Base-by-base conservation (phyloP, 2,329 filamentous ascomycete genomes). In the Rosellinia necatrix region DNA sequence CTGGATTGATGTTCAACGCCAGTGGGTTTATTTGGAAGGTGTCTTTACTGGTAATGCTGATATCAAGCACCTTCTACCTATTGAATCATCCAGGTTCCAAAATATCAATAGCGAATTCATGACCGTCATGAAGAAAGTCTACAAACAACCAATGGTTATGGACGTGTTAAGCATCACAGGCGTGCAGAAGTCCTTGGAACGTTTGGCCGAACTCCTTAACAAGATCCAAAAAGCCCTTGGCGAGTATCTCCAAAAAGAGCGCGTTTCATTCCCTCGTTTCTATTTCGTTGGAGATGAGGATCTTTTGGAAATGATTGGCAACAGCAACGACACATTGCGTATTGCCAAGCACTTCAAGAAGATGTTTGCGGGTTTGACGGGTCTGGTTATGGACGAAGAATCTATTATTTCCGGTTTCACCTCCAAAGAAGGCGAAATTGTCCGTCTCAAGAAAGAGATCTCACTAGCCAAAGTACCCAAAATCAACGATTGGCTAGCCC, bases 271-370 rank as follows among this genome's bases (percentile, higher is more conserved):
- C 77, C 94, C 94, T 40, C 87, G 94, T 56, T 99, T 99, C 79
- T 99, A 99, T 78, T 99, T 99, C 67, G 96, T 99, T 53, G 94
- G 94, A 72, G 96, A 99, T 68, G 96, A 99, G 71, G 94, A 99
- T 74, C 78, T 99, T 54, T 81, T 99, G 21, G 94, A 99, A 74
- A 99, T 99, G 76, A 99, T 99, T 63, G 94, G 94, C 71, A 99
- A 99, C 74, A 97, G 93, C 76, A 97, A 97, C 69, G 94, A 99
- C 69, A 96, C 93, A 8, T 78, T 94, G 58, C 92, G 94, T 51
- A 96, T 99, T 64, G 91, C 94, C 35, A 99, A 99, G 73, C 96
- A 99, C 77, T 92, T 99, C 79, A 93, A 96, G 73, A 99, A 99
- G 80, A 99, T 99, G 94, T 99, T 99, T 79, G 94, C 96, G 61